phyloP scores from a whole-genome alignment of 2,329 filamentous ascomycete genomes.

The Paraphoma sp. region DNA sequence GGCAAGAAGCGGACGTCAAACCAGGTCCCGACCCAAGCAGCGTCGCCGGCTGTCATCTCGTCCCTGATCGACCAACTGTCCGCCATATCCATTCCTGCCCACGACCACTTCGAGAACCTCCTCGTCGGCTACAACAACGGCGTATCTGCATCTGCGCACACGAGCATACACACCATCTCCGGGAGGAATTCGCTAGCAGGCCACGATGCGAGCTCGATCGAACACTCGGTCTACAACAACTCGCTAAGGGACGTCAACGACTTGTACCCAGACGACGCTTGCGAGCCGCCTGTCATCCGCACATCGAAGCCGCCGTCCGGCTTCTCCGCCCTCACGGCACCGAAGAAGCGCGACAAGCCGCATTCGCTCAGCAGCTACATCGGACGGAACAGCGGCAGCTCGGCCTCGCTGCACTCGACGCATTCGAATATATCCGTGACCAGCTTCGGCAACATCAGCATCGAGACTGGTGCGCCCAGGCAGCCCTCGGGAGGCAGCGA shows the following conservation, averaged over 20 bases:
- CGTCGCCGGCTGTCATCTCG: slow-evolving; percentile 73
- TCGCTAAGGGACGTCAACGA: slow-evolving; percentile 58
- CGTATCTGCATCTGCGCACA: slow-evolving; percentile 32
- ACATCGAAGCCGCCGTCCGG: slow-evolving; percentile 84
- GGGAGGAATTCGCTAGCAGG: slow-evolving; percentile 23
- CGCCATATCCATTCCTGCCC: slow-evolving; percentile 67
- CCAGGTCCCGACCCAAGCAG: slow-evolving; percentile 44
- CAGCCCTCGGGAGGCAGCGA: slow-evolving; percentile 37
- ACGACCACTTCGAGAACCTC: slow-evolving; percentile 70
- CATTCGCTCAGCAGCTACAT: slow-evolving; percentile 66
- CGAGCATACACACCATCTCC: slow-evolving; percentile 34
- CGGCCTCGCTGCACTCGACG: slow-evolving; percentile 43
- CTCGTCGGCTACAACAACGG: slow-evolving; percentile 39
- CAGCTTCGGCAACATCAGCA: slow-evolving; percentile 52
- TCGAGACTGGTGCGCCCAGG: slow-evolving; percentile 41
- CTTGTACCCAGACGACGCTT: slow-evolving; percentile 63
- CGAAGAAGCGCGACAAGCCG: slow-evolving; percentile 50
- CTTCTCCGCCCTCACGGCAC: slow-evolving; percentile 73
- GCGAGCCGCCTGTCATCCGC: slow-evolving; percentile 74
- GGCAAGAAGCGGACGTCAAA: slow-evolving; percentile 40
- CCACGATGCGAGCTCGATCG: slow-evolving; percentile 66
- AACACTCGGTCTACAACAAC: slow-evolving; percentile 71
- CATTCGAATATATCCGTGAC: slow-evolving; percentile 43
- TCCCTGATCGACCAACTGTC: slow-evolving; percentile 68
- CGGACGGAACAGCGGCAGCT: slow-evolving; percentile 48